Percentiles rank a stretch among this genome's conserved stretches.
Conservation (phyloP, 179 eudicot genomes). For the Patellifolia procumbens region DNA sequence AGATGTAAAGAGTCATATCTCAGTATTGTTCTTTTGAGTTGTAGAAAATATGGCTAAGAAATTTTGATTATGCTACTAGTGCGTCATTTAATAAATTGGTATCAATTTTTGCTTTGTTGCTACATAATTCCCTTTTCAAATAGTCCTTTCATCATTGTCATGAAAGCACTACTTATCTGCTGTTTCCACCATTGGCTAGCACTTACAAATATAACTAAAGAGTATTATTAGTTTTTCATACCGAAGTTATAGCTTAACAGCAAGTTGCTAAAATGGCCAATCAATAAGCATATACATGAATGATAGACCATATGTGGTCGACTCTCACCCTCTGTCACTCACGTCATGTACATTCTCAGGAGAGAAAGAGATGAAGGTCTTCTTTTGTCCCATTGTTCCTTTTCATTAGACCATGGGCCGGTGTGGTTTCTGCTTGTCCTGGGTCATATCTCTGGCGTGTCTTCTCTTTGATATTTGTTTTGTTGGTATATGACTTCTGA, state of each 20-base stretch:
- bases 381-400: neutral
- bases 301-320: neutral
- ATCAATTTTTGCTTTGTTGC: neutral
- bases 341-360: neutral
- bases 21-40: neutral
- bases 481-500: slow-evolving; percentile 2
- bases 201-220: neutral
- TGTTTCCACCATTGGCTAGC: neutral
- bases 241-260: too few relatives aligned
- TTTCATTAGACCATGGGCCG: neutral
- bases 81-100: neutral
- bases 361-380: neutral
- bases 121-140: neutral
- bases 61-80: neutral
- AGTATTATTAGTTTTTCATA: too few relatives aligned
- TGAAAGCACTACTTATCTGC: neutral
- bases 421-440: slow-evolving; percentile 2
- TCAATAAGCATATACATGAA: neutral
- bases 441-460: neutral
- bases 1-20: neutral
- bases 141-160: neutral
- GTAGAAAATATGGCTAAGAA: neutral
- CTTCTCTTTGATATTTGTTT: slow-evolving; percentile 1
- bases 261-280: neutral
- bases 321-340: neutral